Evolutionary conservation across 768 basidiomycete species (phyloP).

Genomic region (Calvatia gigantea): DNA sequence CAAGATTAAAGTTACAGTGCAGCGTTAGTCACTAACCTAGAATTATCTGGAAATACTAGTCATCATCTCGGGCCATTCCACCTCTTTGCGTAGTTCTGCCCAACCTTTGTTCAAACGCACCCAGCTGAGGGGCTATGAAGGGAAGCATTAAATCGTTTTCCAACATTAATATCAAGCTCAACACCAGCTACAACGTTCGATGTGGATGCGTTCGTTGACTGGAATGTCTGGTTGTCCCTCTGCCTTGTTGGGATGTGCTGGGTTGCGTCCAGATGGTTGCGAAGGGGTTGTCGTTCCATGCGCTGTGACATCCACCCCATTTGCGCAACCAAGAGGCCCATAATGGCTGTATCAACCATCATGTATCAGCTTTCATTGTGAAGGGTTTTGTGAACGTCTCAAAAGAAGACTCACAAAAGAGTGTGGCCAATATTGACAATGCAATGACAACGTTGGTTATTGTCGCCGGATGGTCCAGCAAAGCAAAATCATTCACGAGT

Average conservation of each 20-base stretch:
- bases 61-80: background rate
- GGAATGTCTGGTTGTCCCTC: background rate
- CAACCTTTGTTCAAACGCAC: background rate
- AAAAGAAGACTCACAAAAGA: conserved; percentile 1
- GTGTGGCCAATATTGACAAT: conserved; percentile 2
- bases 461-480: background rate
- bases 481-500: conserved; percentile 8
- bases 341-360: background rate
- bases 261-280: background rate
- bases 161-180: background rate
- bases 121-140: background rate
- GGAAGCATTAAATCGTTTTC: background rate
- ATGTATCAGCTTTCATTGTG: background rate
- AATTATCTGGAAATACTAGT: background rate
- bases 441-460: conserved; percentile 5
- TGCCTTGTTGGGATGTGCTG: background rate
- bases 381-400: background rate
- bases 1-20: background rate
- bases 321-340: conserved; percentile 7
- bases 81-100: background rate
- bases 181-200: background rate
- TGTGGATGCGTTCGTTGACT: background rate
- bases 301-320: conserved; percentile 4
- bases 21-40: background rate
- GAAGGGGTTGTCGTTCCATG: background rate